phyloP scores from a whole-genome alignment of 345 rosid species.

The Populus pruinosa region DNA sequence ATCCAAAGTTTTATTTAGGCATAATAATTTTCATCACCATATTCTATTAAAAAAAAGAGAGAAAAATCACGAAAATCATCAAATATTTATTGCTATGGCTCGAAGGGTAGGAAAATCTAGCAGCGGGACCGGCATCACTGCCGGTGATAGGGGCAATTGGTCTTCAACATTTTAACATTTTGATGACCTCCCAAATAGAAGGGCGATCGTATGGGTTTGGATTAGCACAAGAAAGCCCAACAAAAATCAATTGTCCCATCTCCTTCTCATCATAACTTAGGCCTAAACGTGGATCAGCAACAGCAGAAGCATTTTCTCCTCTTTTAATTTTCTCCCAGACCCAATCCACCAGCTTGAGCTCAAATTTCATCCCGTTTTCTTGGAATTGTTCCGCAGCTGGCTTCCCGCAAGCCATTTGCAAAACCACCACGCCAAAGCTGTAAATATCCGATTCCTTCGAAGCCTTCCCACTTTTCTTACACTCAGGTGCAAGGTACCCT shows the following conservation, averaged over 20 bases:
- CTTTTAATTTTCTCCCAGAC: not conserved
- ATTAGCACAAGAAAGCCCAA: conserved; percentile 1
- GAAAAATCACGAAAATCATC: no score
- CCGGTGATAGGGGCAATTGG: not conserved
- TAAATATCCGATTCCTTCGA: conserved; percentile 3
- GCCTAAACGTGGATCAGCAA: not conserved
- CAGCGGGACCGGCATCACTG: not conserved
- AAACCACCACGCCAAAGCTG: conserved; percentile 9
- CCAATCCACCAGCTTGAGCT: not conserved
- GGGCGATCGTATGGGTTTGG: not conserved
- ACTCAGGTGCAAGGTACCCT: conserved; percentile 2
- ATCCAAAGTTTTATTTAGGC: no score
- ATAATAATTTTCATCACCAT: no score
- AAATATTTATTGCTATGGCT: not conserved
- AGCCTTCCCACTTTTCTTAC: not conserved
- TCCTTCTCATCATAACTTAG: not conserved
- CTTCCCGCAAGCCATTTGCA: conserved; percentile 4
- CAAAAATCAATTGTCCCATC: not conserved
- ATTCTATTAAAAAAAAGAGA: no score
- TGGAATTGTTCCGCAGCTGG: not conserved
- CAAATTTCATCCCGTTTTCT: not conserved
- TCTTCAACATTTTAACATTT: not conserved
- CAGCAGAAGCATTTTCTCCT: not conserved
- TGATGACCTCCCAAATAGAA: not conserved
- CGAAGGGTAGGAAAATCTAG: no score